Evolutionary conservation across 768 basidiomycete genomes (phyloP), one percentile per base, ranked within the genome.

Genomic region (Butyriboletus loyo): DNA sequence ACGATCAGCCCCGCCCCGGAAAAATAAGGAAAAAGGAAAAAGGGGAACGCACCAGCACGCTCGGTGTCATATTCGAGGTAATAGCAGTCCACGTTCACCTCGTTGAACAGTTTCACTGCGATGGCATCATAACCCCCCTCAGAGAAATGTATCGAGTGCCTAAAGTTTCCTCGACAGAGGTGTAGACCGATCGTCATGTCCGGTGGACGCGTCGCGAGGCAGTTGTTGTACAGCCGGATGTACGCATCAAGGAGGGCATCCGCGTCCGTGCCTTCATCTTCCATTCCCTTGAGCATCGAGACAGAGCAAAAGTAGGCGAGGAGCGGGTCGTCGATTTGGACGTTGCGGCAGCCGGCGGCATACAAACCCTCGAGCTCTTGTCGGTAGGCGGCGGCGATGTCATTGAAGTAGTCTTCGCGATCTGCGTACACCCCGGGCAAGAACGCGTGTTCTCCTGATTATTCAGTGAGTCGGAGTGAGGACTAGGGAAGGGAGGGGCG

Each of bases 281-380:
- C 75, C 83, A 89, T 85, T 19, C 78, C 80, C 56, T 75, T 58
- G 40, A 77, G 66, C 73, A 79, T 79, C 1, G 63, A 63, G 54
- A 84, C 82, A 51, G 76, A 75, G 65, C 89, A 91, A 63, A 88
- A 87, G 70, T 83, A 89, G 36, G 75, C 72, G 24, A 80, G 71
- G 15, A 76, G 66, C 2, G 78, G 78, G 61, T 75, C 76, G 54
- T 78, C 76, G 53, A 75, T 72, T 52, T 80, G 77, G 52, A 75
- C 66, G 62, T 76, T 76, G 37, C 65, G 66, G 39, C 55, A 73
- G 14, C 79, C 79, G 1, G 72, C 71, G 1, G 64, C 70, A 62
- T 80, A 79, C 5, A 80, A 69, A 31, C 70, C 70, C 35, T 69
- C 64, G 30, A 80, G 66, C 58, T 80, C 79, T 28, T 70, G 72